Percentiles rank a stretch among this genome's conserved stretches.
Evolutionary conservation across 495 filamentous ascomycete genomes (phyloP).

Genomic region (Annulohypoxylon maeteangense): DNA sequence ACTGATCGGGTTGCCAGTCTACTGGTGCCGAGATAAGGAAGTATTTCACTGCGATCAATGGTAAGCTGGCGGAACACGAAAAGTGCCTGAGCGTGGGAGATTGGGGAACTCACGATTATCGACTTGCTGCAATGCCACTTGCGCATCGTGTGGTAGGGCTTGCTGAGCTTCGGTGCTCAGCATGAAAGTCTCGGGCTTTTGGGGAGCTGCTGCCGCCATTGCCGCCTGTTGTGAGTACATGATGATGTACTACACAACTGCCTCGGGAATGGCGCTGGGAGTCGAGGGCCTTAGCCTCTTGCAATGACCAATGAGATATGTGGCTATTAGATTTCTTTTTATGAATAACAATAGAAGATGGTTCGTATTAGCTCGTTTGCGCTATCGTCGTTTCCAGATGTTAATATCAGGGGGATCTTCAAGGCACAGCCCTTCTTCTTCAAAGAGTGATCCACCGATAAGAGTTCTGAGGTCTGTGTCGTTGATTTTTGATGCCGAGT

Average conservation of each 20-base stretch:
- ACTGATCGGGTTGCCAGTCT: conserved; percentile 96
- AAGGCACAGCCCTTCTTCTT: conserved; percentile 43
- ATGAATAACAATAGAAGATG: conserved; percentile 35
- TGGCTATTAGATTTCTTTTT: conserved; percentile 24
- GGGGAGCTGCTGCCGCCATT: conserved; percentile 61
- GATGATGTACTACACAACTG: conserved; percentile 39
- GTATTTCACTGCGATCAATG: conserved; percentile 82
- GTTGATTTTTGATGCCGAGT: conserved; percentile 41
- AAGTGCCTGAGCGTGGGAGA: not conserved
- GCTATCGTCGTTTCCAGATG: conserved; percentile 37
- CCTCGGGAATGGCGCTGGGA: conserved; percentile 27
- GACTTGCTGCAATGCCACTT: conserved; percentile 97
- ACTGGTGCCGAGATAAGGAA: conserved; percentile 98
- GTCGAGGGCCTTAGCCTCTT: not conserved
- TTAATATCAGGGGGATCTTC: conserved; percentile 23
- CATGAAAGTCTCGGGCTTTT: conserved; percentile 99
- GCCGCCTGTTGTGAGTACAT: conserved; percentile 67
- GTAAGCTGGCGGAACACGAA: conserved; percentile 33
- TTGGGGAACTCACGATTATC: conserved; percentile 85
- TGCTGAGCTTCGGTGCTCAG: conserved; percentile 95
- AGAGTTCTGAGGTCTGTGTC: conserved; percentile 26
- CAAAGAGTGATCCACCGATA: conserved; percentile 15
- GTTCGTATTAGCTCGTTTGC: conserved; percentile 37
- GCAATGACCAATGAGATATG: conserved; percentile 8
- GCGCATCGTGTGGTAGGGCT: conserved; percentile 92